A percentile compares a stretch with the other conserved stretches of the same genome.
Conservation (phyloP, 225 moss, liverwort and hornwort species). For the Pseudoscleropodium purum region DNA sequence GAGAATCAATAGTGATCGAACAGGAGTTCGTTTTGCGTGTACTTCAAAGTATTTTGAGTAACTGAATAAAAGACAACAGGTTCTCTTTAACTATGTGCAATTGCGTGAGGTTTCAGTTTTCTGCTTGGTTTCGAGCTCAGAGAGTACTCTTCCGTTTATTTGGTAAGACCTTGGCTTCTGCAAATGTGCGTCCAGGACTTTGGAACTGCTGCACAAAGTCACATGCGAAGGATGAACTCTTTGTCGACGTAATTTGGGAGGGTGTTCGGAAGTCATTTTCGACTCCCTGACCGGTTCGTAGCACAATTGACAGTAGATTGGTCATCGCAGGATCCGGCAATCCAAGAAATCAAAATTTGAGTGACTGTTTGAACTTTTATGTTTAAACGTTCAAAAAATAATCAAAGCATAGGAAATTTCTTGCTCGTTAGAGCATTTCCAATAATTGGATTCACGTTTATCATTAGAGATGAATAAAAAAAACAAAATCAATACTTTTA, state of each 20-base stretch:
- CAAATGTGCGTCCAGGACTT: background rate
- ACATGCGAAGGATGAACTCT: background rate
- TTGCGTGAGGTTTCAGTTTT: background rate
- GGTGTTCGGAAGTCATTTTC: background rate
- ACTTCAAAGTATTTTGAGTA: background rate
- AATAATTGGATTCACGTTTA: background rate
- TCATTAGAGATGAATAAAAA: background rate
- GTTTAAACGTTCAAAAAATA: too few species aligned
- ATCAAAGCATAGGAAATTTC: background rate
- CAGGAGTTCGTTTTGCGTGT: background rate
- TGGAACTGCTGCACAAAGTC: background rate
- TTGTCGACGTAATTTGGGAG: background rate
- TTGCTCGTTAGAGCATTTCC: background rate
- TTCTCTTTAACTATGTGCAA: background rate
- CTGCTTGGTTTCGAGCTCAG: background rate
- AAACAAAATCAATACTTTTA: background rate
- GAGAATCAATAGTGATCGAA: too few species aligned
- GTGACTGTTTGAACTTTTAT: too few species aligned
- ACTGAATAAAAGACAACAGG: background rate
- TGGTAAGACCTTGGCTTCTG: background rate
- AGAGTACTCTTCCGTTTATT: too few species aligned
- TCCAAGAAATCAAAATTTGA: background rate
- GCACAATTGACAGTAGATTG: background rate
- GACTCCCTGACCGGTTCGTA: background rate
- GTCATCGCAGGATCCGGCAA: background rate